Base-by-base conservation (phyloP, 495 filamentous ascomycete species). In the Letharia columbiana region DNA sequence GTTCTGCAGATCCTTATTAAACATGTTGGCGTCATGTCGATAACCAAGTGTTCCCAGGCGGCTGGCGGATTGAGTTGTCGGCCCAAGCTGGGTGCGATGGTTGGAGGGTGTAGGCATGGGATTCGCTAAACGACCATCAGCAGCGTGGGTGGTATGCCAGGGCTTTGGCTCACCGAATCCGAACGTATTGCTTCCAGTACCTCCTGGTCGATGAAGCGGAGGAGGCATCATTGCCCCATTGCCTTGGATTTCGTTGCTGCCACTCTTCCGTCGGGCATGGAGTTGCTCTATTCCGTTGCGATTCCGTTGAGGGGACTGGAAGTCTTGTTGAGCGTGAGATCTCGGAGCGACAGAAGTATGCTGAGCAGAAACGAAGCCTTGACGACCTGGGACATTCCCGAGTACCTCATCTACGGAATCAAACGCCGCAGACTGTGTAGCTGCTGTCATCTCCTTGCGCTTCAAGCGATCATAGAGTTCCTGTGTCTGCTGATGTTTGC, bases 391-490 rank as follows among this genome's bases (percentile, higher is more conserved):
- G 68, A 68, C 28, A 67, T 60, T 45, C 60, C 71, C 52, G 74
- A 69, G 18, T 71, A 77, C 58, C 82, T 80, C 40, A 87, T 72
- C 31, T 1, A 86, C 87, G 8, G 87, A 83, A 64, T 90, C 84
- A 42, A 82, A 85, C 6, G 88, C 89, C 23, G 89, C 89, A 56
- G 81, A 82, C 64, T 89, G 84, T 60, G 91, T 86, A 40, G 89
- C 86, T 12, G 84, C 82, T 37, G 82, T 76, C 80, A 91, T 84
- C 7, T 87, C 83, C 62, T 87, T 85, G 35, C 86, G 82, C 75
- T 96, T 96, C 56, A 96, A 78, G 42, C 87, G 83, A 68, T 91
- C 88, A 67, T 96, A 97, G 9, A 96, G 82, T 68, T 92, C 89
- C 68, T 91, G 90, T 28, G 87, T 87, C 64, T 92, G 87, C 6